phyloP scores from a whole-genome alignment of 768 basidiomycete species.

The Kwoniella bestiolae region DNA sequence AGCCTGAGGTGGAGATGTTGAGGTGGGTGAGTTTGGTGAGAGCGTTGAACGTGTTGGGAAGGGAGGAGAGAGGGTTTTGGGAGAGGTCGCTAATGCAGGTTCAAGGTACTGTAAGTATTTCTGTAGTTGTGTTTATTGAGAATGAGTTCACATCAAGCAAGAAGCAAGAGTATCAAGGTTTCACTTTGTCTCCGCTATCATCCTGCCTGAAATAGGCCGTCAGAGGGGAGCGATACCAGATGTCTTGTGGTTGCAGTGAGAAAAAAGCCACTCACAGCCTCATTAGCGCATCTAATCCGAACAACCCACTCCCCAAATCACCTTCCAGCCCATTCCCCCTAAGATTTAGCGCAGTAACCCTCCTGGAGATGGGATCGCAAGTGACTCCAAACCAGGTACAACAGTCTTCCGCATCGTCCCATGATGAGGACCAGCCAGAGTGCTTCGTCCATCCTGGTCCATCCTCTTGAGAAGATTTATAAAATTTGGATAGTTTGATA shows the following conservation, averaged over 20 bases:
- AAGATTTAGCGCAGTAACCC: conserved; percentile 23
- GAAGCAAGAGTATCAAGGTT: background rate
- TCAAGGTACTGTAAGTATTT: no score
- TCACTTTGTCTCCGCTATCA: no score
- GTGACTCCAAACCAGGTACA: conserved; percentile 36
- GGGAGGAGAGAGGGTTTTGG: conserved; percentile 18
- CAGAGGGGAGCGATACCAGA: no score
- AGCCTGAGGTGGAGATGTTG: conserved; percentile 14
- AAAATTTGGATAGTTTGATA: conserved; percentile 16
- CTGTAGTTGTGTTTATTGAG: no score
- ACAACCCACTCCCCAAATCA: conserved; percentile 12
- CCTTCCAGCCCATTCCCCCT: conserved; percentile 28
- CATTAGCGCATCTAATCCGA: conserved; percentile 21
- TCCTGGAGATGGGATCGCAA: conserved; percentile 18
- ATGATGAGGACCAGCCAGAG: conserved; percentile 17
- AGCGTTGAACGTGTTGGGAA: conserved; percentile 25
- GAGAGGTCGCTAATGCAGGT: conserved; percentile 33
- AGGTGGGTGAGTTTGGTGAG: conserved; percentile 24
- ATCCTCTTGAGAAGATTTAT: background rate
- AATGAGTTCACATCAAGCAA: no score
- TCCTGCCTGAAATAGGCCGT: no score
- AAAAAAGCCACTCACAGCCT: conserved; percentile 25
- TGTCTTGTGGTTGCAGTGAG: no score
- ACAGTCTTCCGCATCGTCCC: conserved; percentile 18
- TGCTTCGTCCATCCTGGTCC: conserved; percentile 3